phyloP scores from a whole-genome alignment of 441 rosid genomes.

The Pelargonium fulgidum region DNA sequence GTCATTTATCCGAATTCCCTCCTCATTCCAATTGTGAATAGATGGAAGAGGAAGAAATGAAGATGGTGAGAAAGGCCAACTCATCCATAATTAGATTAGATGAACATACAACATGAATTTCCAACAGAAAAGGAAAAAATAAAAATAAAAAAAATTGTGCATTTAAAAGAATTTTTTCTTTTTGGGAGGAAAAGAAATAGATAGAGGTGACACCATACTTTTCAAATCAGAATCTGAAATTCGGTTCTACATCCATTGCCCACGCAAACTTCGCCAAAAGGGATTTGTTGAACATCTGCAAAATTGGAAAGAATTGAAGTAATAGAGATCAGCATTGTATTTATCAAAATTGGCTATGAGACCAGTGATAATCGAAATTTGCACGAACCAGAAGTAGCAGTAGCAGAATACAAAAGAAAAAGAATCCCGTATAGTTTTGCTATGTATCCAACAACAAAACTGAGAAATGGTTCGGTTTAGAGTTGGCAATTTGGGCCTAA shows the following conservation, averaged over 20 bases:
- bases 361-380: too few species aligned
- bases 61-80: background rate
- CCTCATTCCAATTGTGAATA: background rate
- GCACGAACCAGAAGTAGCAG: too few species aligned
- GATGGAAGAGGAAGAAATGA: background rate
- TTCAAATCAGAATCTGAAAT: slow-evolving; percentile 73
- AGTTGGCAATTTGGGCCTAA: too few species aligned
- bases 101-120: background rate
- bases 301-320: background rate
- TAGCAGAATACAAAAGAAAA: too few species aligned
- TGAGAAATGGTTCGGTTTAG: too few species aligned
- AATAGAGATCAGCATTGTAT: background rate
- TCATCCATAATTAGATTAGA: slow-evolving; percentile 1
- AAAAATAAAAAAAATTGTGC: background rate
- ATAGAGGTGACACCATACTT: background rate
- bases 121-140: background rate
- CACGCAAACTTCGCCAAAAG: slow-evolving; percentile 91
- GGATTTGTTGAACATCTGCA: slow-evolving; percentile 92
- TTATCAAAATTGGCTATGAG: too few species aligned
- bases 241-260: slow-evolving; percentile 98
- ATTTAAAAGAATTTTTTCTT: background rate
- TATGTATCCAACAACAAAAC: too few species aligned
- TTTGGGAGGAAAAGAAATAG: background rate
- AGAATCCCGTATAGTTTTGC: too few species aligned
- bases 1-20: background rate